These are phyloP conservation scores for Wickerhamiella azymoides DNA, from an alignment of 805 yeast species.

Conservation along the genomic window DNA sequence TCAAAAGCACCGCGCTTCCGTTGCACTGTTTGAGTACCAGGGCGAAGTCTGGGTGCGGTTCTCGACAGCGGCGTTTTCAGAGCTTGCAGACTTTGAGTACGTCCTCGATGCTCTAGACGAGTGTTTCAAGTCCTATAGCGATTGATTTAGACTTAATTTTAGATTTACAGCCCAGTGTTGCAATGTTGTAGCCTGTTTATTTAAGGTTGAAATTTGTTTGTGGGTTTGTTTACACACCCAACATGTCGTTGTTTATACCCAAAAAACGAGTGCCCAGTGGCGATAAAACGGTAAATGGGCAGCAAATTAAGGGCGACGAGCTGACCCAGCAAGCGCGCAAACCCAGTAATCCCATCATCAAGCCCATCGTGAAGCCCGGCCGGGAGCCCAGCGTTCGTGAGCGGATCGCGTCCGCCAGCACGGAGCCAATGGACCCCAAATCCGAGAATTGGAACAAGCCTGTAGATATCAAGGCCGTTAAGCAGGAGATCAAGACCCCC, in stretches of 20 bases:
- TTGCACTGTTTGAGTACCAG: constrained; percentile 34
- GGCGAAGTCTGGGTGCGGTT: constrained; percentile 35
- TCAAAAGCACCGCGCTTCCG: constrained; percentile 29
- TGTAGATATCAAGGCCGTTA: constrained; percentile 9
- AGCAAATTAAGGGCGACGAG: neutral
- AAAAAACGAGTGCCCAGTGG: neutral
- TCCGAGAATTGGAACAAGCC: constrained; percentile 17
- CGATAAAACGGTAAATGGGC: neutral
- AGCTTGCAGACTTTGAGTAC: constrained; percentile 38
- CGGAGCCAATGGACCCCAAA: constrained; percentile 19
- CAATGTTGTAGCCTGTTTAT: neutral
- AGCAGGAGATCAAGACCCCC: constrained; percentile 3
- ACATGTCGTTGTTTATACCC: constrained; percentile 5
- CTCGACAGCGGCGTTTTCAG: constrained; percentile 48
- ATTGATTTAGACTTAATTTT: neutral
- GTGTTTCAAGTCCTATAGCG: constrained; percentile 19
- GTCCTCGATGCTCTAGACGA: constrained; percentile 32
- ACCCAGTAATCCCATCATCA: neutral
- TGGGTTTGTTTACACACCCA: neutral
- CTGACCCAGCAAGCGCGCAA: neutral
- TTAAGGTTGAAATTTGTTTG: neutral
- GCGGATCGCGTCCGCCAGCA: neutral
- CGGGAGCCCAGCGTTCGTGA: neutral
- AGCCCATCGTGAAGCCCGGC: constrained; percentile 5
- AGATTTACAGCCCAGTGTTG: too few species aligned